phyloP scores from a whole-genome alignment of 2,329 filamentous ascomycete genomes.

The Pseudocercospora vitis region DNA sequence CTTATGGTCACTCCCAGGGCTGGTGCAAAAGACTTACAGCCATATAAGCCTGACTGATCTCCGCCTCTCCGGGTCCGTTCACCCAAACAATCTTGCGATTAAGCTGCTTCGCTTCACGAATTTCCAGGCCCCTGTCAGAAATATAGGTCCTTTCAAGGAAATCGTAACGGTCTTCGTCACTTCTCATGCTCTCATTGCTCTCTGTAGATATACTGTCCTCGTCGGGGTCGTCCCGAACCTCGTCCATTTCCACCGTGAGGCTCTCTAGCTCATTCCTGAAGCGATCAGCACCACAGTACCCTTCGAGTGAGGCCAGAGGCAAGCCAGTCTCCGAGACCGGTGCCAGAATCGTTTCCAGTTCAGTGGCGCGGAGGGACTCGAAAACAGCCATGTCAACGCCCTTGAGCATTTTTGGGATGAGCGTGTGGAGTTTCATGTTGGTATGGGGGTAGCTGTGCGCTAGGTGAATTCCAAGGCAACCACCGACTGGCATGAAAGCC shows the following conservation, averaged over 20 bases:
- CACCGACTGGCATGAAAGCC: neutral
- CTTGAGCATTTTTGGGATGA: slow-evolving; percentile 10
- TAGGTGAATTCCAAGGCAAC: slow-evolving; percentile 7
- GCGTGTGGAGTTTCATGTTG: neutral
- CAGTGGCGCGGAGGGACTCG: neutral
- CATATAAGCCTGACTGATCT: slow-evolving; percentile 4
- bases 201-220: too few species aligned
- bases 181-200: too few species aligned
- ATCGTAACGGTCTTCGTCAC: neutral
- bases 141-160: too few species aligned
- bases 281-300: too few species aligned
- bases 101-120: neutral
- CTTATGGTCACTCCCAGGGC: neutral
- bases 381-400: slow-evolving; percentile 11
- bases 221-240: neutral
- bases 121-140: neutral
- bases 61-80: neutral
- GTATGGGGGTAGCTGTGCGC: slow-evolving; percentile 11
- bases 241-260: neutral
- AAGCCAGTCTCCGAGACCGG: too few species aligned
- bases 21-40: neutral
- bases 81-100: slow-evolving; percentile 2
- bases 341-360: too few species aligned
- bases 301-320: too few species aligned
- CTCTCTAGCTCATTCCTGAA: neutral